Evolutionary conservation across 176 grass and related monocot species (phyloP), one percentile per base, ranked within the genome.

Genomic region (Oryza coarctata): DNA sequence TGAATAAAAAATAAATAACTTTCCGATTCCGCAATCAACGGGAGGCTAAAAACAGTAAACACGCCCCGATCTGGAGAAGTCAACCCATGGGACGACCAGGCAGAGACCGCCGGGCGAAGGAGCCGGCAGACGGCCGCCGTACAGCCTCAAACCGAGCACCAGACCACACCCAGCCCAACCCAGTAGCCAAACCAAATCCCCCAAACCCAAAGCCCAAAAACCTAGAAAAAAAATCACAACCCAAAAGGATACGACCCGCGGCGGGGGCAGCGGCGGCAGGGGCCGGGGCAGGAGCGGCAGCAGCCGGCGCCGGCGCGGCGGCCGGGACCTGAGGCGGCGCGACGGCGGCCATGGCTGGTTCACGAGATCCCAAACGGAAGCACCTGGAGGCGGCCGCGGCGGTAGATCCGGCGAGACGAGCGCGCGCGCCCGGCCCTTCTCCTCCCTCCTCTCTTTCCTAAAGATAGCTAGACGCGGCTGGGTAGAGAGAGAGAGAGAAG

Each of bases 171-270:
- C 7, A 12, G 44, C 25, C 55, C 33, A 65, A 44, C 26, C 7
- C 43, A 25, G n/a, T n/a, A 35, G 6, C 23, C 60, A 71, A 65
- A 79, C 63, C 58, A 25, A 60, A 60, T 70, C 82, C 25, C 8
- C 73, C 25, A 22, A 86, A 80, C 33, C 28, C 63, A 18, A 87
- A 58, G 67, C 69, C 44, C 49, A 61, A n/a, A 18, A 60, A 60
- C 20, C 55, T n/a, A 60, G 18, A 60, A 60, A 60, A 40, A 7
- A 9, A 40, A 71, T 5, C 3, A 70, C 18, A 73, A 67, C 14
- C 7, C 65, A 84, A 84, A 97, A 98, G 95, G 95, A 98, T 98
- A 98, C 95, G 87, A 80, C 93, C 95, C 74, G 90, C 83, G 43
- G 89, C 77, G 68, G 88, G 74, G 35, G 63, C 74, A 6, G 71